Base-by-base conservation (phyloP, 75 land plant genomes). In the Chamaecyparis obtusa region DNA sequence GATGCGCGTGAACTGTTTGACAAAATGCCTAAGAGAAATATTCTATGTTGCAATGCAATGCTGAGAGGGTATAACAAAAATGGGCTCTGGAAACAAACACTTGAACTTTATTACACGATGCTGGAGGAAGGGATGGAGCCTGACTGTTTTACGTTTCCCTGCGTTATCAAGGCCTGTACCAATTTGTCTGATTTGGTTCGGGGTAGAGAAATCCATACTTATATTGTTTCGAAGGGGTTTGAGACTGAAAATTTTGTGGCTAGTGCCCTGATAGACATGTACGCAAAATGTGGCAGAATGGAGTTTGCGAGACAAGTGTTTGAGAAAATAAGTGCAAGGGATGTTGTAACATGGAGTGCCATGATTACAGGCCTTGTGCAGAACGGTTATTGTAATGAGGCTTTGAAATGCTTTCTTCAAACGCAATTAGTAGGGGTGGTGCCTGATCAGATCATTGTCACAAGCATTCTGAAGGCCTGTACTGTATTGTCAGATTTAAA, bases 401-500 rank as follows among this genome's bases (percentile, higher is more conserved):
- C 84, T 49, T 64, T 95, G 72, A 86, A 88, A 17, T 15, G 81
- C 2, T 94, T 93, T 83, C 84, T 89, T 83, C 82, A 89, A 87
- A 90, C 93, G 92, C 91, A 91, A 84, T 84, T 30, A 49, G 74
- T 48, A 10, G 91, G 90, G 1, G 41, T 92, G 36, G 75, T 85
- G 87, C 32, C 85, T 72, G 90, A 92, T 87, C 57, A 83, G 19
- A 57, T 86, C 78, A 89, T 88, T 51, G 85, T 94, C 44, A 88
- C 88, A 15, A 67, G 86, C 86, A 88, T 86, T 32, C 85, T 95
- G 72, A 87, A 88, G 74, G 87, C 95, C 41, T 94, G 93, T 89
- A 90, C 92, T 3, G 80, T 67, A 71, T 36, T 92, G 41, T 83
- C 71, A 55, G 91, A 86, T 57, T 74, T 85, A 27, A 14, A 75